Evolutionary conservation across 1,284 basidiomycete genomes (phyloP), one percentile per base, ranked within the genome.

Genomic region (Porphyrellus sp.): DNA sequence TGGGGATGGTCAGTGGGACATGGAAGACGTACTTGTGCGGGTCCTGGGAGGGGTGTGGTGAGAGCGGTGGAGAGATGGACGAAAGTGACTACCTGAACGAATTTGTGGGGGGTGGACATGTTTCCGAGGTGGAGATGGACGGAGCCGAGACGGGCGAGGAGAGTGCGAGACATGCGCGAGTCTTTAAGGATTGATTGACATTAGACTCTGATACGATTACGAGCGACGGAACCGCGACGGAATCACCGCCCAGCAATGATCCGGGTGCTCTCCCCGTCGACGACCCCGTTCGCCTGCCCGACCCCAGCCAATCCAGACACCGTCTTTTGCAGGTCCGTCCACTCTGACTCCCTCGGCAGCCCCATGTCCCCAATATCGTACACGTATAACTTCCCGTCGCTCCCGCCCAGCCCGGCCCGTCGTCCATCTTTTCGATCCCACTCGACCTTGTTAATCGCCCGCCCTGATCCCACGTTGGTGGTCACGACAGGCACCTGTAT

Each of bases 281-380:
- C 71, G 8, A 68, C 66, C 39, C 82, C 85, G 60, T 80, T 83
- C 41, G 73, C 61, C 61, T 83, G 80, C 11, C 74, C 63, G 24
- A 78, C 80, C 23, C 82, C 80, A 13, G 74, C 75, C 57, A 89
- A 76, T 0, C 82, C 81, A 15, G 82, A 77, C 23, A 93, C 67
- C 16, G 85, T 88, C 74, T 89, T 89, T 69, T 94, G 92, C 74
- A 95, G 69, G 61, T 95, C 91, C 8, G 82, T 81, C 93, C 93
- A 96, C 70, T 96, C 93, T 6, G 81, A 80, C 72, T 95, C 93
- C 54, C 89, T 75, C 4, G 91, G 89, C 18, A 89, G 78, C 2
- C 83, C 85, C 77, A 89, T 85, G 64, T 96, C 93, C n/a, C 91
- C 91, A 57, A 96, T 85, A 64, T 96, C 94, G 70, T 97, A 98